Base-by-base conservation (phyloP, 2,329 filamentous ascomycete species). In the Aspergillus persii region DNA sequence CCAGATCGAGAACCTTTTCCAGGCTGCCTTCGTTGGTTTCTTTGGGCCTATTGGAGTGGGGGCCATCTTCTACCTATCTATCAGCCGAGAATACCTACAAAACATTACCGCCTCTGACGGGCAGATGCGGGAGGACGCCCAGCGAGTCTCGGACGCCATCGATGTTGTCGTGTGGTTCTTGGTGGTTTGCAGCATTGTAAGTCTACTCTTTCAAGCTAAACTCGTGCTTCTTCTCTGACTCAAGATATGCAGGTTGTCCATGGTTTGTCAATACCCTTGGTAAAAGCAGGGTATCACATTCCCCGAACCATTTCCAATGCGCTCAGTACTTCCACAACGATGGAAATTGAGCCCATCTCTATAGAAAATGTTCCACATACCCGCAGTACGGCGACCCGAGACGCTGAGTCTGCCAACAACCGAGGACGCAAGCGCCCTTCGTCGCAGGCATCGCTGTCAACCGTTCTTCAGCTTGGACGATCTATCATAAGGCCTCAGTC, bases 31-130 rank as follows among this genome's bases (percentile, higher is more conserved):
- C 69, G 90, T 95, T 7, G 93, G 93, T 0, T 96, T 96, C 79
- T 97, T 97, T 64, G 93, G 93, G 0, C 93, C 93, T 0, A 93
- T 97, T 57, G 92, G 94, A 2, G 92, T 96, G 1, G 91, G 90
- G 15, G 93, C 92, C 1, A 84, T 96, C 23, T 97, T 96, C 72
- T 96, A 97, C 71, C 82, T 97, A 5, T 96, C 92, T 69, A 81
- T 96, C 61, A 88, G 85, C 46, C 74, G 90, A 1, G 90, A 96
- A 27, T 96, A 93, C 61, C 79, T 97, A 2, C 70, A 73, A 6
- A 70, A 78, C 11, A 72, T 87, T 57, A 84, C 81, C 0, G 83
- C 86, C 9, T n/a, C 33, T 7, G 78, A 90, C 54, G 87, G 85
- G 0, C 70, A 82, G 33, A 77, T 85, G 12, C 82, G 91, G 30